Percentiles rank a stretch among this genome's conserved stretches.
phyloP scores from a whole-genome alignment of 2,329 filamentous ascomycete genomes.

The Whalleya microplaca region DNA sequence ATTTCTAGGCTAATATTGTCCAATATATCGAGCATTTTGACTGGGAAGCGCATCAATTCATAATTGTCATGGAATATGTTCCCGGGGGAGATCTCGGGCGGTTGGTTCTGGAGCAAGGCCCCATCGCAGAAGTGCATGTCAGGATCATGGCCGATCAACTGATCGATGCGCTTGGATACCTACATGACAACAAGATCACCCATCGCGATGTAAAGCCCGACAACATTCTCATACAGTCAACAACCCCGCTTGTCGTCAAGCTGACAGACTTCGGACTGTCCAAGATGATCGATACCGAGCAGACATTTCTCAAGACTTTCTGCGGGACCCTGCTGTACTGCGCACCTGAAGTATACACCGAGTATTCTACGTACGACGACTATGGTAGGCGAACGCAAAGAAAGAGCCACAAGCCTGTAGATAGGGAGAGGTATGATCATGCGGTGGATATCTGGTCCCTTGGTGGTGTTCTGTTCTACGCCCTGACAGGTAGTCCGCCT shows the following conservation, averaged over 20 bases:
- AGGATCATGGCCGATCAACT: slow-evolving; percentile 76
- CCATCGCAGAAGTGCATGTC: slow-evolving; percentile 70
- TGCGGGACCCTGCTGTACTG: slow-evolving; percentile 96
- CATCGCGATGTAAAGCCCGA: slow-evolving; percentile 99
- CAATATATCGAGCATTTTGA: slow-evolving; percentile 89
- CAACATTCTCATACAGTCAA: slow-evolving; percentile 84
- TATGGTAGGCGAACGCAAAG: slow-evolving; percentile 65
- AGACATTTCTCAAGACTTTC: slow-evolving; percentile 94
- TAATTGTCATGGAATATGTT: slow-evolving; percentile 97
- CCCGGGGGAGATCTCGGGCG: slow-evolving; percentile 80
- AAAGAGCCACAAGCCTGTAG: slow-evolving; percentile 59
- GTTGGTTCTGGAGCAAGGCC: slow-evolving; percentile 64
- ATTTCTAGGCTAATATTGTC: slow-evolving; percentile 77
- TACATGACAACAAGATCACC: slow-evolving; percentile 87
- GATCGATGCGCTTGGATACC: slow-evolving; percentile 79
- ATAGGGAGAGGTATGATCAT: slow-evolving; percentile 77
- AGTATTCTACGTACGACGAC: slow-evolving; percentile 70
- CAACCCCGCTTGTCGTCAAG: slow-evolving; percentile 79
- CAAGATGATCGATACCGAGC: slow-evolving; percentile 87
- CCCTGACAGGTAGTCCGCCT: slow-evolving; percentile 78
- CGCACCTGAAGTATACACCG: slow-evolving; percentile 92
- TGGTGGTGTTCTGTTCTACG: slow-evolving; percentile 87
- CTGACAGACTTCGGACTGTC: slow-evolving; percentile 96
- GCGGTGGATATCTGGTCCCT: slow-evolving; percentile 97
- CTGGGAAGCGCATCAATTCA: slow-evolving; percentile 79